Percentiles rank a stretch among this genome's conserved stretches.
Conservation (phyloP, 352 stramenopile genomes). For the Globisporangium radiosum region DNA sequence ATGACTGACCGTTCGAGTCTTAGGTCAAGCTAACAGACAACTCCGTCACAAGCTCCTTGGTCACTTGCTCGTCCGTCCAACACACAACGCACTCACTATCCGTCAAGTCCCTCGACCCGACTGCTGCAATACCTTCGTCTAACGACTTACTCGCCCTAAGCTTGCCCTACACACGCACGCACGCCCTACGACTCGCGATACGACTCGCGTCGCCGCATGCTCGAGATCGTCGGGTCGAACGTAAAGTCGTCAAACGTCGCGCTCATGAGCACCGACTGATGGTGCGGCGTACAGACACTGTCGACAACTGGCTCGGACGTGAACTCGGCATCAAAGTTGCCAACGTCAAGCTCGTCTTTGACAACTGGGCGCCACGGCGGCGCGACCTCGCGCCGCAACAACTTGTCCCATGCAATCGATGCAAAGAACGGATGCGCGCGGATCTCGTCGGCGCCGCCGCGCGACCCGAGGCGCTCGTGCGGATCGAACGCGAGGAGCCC, state of each 20-base stretch:
- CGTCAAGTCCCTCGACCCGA: not conserved
- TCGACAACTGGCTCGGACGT: constrained; percentile 71
- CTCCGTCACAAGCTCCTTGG: too few relatives aligned
- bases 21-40: too few relatives aligned
- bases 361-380: constrained; percentile 63
- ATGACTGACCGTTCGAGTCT: too few relatives aligned
- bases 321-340: constrained; percentile 76
- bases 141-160: not conserved
- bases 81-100: not conserved
- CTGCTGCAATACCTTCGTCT: not conserved
- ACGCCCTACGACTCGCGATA: not conserved
- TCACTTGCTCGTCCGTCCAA: not conserved
- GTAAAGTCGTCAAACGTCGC: constrained; percentile 70
- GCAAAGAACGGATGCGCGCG: constrained; percentile 85
- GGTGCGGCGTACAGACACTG: constrained; percentile 48
- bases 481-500: constrained; percentile 76
- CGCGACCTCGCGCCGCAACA: constrained; percentile 48
- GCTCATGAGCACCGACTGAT: constrained; percentile 49
- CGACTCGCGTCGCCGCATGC: constrained; percentile 25
- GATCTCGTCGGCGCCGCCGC: constrained; percentile 54
- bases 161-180: not conserved
- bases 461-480: constrained; percentile 48
- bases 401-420: constrained; percentile 72
- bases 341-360: constrained; percentile 63
- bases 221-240: constrained; percentile 62